Evolutionary conservation across 1,284 basidiomycete genomes (phyloP), one percentile per base, ranked within the genome.

Genomic region (Veloboletus limbatus): DNA sequence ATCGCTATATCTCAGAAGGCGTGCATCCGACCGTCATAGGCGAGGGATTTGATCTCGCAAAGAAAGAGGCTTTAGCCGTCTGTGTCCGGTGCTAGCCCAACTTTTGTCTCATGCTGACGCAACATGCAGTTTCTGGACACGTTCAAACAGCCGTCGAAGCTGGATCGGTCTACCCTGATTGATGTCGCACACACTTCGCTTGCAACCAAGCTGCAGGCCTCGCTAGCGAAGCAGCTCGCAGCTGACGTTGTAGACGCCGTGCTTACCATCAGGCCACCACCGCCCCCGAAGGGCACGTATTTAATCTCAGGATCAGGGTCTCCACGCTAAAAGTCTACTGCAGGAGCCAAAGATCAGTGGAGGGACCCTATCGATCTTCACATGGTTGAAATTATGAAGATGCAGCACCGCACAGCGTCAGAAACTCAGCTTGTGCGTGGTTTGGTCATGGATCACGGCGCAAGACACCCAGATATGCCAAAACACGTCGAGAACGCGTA

Each of bases 381-480:
- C 74, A 99, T 99, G 97, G 79, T 99, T 47, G 97, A 99, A 71
- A 87, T 99, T 59, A 99, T 99, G 96, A 99, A 99, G 77, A 99
- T 99, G 97, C 96, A 98, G 70, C 97, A 99, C 75, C 88, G 94
- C 63, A 95, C 89, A 43, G 94, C 97, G 49, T 94, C 92, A 35
- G 97, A 99, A 71, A 99, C 97, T n/a, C 90, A 97, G 67, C 82
- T 99, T 41, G 77, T 99, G 58, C 88, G 91, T 57, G 97, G 97
- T 43, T 78, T 99, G 47, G 97, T 99, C 38, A 77, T 99, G 60
- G 88, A 92, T 69, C 93, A 99, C 67, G 97, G 97, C 55, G 94
- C 92, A 39, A 77, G 97, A 56, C 97, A 99, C 72, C 95, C 96
- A 5, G 97, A 99, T 70, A 99, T 99, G 97, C 95, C 97, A 38